Percentiles rank a stretch among this genome's conserved stretches.
Conservation (phyloP, 768 basidiomycete species). For the Termitomyces sp. region DNA sequence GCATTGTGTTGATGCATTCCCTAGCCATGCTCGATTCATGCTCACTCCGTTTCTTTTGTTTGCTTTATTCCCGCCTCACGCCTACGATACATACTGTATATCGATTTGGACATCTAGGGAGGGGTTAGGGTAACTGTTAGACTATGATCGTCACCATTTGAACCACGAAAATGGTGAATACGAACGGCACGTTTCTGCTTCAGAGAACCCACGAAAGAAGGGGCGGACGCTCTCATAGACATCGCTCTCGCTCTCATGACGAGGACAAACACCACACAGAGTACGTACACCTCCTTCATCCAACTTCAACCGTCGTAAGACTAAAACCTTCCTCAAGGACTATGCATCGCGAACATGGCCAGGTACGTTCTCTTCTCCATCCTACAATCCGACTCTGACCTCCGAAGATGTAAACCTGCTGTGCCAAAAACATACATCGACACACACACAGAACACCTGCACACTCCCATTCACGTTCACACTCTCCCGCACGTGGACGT, state of each 20-base stretch:
- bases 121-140: constrained; percentile 7
- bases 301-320: not conserved
- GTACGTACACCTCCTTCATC: not conserved
- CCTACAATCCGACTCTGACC: constrained; percentile 16
- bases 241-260: constrained; percentile 4
- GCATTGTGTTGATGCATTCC: too few relatives aligned
- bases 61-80: not conserved
- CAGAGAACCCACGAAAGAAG: constrained; percentile 6
- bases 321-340: not conserved
- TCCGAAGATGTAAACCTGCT: constrained; percentile 16
- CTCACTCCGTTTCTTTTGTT: constrained; percentile 1
- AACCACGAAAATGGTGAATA: not conserved
- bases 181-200: not conserved
- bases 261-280: constrained; percentile 1
- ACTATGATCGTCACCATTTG: not conserved
- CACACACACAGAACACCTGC: constrained; percentile 9
- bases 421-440: not conserved
- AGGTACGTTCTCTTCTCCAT: constrained; percentile 16
- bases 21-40: too few relatives aligned
- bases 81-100: not conserved
- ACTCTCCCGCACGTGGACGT: constrained; percentile 2
- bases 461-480: constrained; percentile 1
- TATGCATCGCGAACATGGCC: not conserved
- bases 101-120: not conserved
- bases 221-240: not conserved